Evolutionary conservation across 2,329 filamentous ascomycete genomes (phyloP).

Genomic region (Botryotinia globosa): DNA sequence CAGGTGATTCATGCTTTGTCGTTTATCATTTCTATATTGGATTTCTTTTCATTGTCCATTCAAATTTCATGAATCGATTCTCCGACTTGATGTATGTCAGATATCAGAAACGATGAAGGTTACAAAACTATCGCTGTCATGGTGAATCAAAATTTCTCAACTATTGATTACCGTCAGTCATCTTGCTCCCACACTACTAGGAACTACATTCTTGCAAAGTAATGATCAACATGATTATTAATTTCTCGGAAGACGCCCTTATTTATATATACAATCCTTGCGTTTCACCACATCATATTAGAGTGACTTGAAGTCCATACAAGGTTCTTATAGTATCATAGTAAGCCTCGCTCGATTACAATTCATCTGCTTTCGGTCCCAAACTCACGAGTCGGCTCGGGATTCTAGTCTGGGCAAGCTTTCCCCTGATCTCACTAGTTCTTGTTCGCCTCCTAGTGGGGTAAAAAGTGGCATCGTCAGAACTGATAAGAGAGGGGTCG

Average conservation of each 20-base stretch:
- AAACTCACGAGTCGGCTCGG: slow-evolving; percentile 8
- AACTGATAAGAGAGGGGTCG: slow-evolving; percentile 17
- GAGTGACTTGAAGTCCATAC: background rate
- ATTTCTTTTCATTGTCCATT: background rate
- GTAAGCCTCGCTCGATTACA: background rate
- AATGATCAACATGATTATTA: background rate
- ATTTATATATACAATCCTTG: background rate
- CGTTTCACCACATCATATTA: background rate
- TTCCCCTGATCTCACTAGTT: slow-evolving; percentile 10
- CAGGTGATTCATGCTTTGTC: slow-evolving; percentile 10
- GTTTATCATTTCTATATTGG: background rate
- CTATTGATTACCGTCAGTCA: background rate
- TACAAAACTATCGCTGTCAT: background rate
- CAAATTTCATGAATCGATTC: background rate
- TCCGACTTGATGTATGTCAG: background rate
- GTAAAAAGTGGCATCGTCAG: slow-evolving; percentile 6
- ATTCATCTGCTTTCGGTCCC: background rate
- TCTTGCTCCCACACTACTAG: background rate
- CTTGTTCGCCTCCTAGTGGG: background rate
- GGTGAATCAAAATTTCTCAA: background rate
- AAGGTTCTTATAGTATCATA: background rate
- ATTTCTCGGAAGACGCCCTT: background rate
- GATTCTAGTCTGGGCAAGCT: slow-evolving; percentile 1
- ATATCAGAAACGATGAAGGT: background rate
- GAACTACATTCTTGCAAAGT: background rate